Base-by-base conservation (phyloP, 495 filamentous ascomycete genomes). In the Talaromyces adpressus region DNA sequence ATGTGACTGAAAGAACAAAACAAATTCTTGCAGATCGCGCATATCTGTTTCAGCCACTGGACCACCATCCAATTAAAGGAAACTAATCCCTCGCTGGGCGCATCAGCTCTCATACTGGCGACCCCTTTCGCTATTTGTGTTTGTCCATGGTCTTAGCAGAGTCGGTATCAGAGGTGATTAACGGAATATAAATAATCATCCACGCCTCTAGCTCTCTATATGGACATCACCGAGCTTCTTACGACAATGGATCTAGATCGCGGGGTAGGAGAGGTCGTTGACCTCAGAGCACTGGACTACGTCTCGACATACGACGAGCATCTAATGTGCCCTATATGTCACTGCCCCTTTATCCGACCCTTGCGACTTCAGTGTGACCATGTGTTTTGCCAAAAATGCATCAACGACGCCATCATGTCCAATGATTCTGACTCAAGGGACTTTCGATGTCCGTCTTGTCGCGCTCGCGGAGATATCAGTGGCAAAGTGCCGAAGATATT, bases 261-360 rank as follows among this genome's bases (percentile, higher is more conserved):
- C 66, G 72, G 72, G 58, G 59, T 60, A 57, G 73, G 74, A 56
- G 69, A 71, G 57, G 63, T 69, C 25, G 70, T 89, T 67, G 91
- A 96, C 70, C 77, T 91, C 59, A 83, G 89, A 62, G 70, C 79
- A 20, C 80, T 96, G 62, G 89, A 91, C 39, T 91, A 93, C 72
- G 79, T 87, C 59, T 80, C 79, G 22, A 70, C 75, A 32, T 84
- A 88, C 63, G 91, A 95, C 73, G 83, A 87, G 64, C 90, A 92
- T 64, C 82, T 95, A 18, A 84, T 91, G 73, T 96, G 91, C 66
- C 84, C 91, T 8, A 92, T 96, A 61, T 96, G 91, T 71, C 89
- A 86, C 65, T 86, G 85, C 29, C 84, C 91, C 12, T 89, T 92
- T 59, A 76, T 91, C 39, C 73, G 84, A 16, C 90, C 91, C 0